Conservation (phyloP, 2,329 filamentous ascomycete genomes). For the Trichoderma semiorbis region DNA sequence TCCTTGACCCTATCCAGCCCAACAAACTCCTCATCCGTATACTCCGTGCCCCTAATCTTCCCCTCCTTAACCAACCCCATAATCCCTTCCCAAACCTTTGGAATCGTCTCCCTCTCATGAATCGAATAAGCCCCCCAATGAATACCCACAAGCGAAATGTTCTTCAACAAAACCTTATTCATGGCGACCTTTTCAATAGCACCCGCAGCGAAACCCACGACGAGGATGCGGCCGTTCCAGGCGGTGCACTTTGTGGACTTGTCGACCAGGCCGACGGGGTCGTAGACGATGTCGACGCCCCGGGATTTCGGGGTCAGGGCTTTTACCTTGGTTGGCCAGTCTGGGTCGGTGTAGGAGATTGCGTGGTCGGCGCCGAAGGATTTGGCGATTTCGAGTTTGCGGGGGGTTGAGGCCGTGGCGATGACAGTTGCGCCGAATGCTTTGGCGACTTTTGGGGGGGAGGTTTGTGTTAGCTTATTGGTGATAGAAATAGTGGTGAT, state of each 20-base stretch:
- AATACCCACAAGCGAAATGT: constrained; percentile 83
- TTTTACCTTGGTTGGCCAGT: constrained; percentile 68
- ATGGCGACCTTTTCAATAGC: constrained; percentile 87
- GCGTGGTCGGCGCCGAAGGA: constrained; percentile 81
- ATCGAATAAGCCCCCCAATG: constrained; percentile 86
- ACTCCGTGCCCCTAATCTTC: constrained; percentile 79
- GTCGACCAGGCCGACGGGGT: constrained; percentile 88
- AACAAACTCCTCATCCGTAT: constrained; percentile 75
- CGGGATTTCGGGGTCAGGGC: constrained; percentile 67
- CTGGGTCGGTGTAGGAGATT: constrained; percentile 67
- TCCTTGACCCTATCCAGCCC: constrained; percentile 76
- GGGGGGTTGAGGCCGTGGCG: constrained; percentile 77
- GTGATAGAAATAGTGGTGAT: not conserved
- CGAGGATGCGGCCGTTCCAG: constrained; percentile 85
- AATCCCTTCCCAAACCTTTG: constrained; percentile 76
- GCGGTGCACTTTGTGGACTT: constrained; percentile 85
- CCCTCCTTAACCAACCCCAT: constrained; percentile 72
- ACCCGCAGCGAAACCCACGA: constrained; percentile 76
- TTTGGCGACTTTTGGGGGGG: constrained; percentile 73
- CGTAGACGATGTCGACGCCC: constrained; percentile 90
- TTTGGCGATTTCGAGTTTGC: constrained; percentile 76
- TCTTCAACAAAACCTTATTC: constrained; percentile 91
- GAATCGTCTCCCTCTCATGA: constrained; percentile 67
- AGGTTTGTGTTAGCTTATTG: not conserved
- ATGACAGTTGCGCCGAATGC: constrained; percentile 89